Base-by-base conservation (phyloP, 306 rosid genomes). In the Chamaecrista fasciculata region DNA sequence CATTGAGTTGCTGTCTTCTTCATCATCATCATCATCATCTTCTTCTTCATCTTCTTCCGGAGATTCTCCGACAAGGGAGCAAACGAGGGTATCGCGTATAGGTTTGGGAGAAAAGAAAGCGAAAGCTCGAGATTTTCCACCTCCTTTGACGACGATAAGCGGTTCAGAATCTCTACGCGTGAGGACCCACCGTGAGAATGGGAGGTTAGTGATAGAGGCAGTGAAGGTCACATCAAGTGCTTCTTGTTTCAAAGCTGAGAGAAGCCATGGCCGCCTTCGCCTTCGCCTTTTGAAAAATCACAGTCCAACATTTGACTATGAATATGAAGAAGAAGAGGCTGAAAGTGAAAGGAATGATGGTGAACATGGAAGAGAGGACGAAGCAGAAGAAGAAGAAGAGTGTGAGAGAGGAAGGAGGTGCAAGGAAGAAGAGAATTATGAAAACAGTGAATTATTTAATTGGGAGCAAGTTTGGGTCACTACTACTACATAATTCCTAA, bases 111-210 rank as follows among this genome's bases (percentile, higher is more conserved):
- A 74, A 19, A 84, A 62, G 82, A 90, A 83, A 73, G 73, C n/a
- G 36, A 78, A 40, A 68, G 49, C 60, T 11, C 48, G 16, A 19
- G 81, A 74, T 28, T 88, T 91, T 70, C 99, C 99, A 5, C 99
- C 99, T 11, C 99, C 99, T 57, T 80, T 94, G 85, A 91, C 99
- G 44, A 94, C 99, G n/a, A 84, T 94, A 39, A 87, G 92, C 8
- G 97, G 94, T 16, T 60, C 67, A 2, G 85, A 85, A 31, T 80
- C 86, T 73, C 81, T 90, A 2, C 80, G 71, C 2, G 71, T 94
- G 12, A 79, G 73, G 72, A 87, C 97, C 59, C 96, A 79, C 85
- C 85, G 99, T 0, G 92, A 86, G 62, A 82, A 84, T 20, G 99
- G 99, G 42, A 37, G 96, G 82, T 71, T 94, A 0, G 80, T 94